phyloP scores from a whole-genome alignment of 2,329 filamentous ascomycete genomes.

The Hymenoscyphus albidus region DNA sequence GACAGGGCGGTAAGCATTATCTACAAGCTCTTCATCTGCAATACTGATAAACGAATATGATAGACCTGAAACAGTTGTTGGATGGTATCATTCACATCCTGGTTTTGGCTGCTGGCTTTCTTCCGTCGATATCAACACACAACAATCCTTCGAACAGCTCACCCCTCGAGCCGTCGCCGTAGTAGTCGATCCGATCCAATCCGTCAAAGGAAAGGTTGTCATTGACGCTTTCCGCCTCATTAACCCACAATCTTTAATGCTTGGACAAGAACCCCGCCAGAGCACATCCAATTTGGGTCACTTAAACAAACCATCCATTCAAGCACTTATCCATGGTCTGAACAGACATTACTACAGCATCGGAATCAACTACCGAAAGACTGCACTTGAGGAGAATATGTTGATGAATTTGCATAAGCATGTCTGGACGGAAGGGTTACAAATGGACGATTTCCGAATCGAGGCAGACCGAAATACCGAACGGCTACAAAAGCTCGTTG shows the following conservation, averaged over 20 bases:
- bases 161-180: slow-evolving; percentile 95
- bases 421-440: slow-evolving; percentile 94
- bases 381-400: slow-evolving; percentile 98
- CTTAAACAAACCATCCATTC: slow-evolving; percentile 99
- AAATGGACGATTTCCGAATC: slow-evolving; percentile 91
- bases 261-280: slow-evolving; percentile 95
- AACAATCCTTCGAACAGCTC: slow-evolving; percentile 99
- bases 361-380: slow-evolving; percentile 97
- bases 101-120: slow-evolving; percentile 99
- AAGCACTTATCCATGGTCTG: slow-evolving; percentile 94
- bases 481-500: slow-evolving; percentile 80
- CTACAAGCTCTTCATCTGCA: slow-evolving; percentile 9
- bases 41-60: slow-evolving; percentile 9
- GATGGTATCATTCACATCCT: slow-evolving; percentile 99
- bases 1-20: slow-evolving; percentile 71
- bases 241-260: slow-evolving; percentile 95
- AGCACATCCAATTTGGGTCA: slow-evolving; percentile 97
- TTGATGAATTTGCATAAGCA: slow-evolving; percentile 99
- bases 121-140: slow-evolving; percentile 98
- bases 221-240: slow-evolving; percentile 99
- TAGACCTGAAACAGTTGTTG: slow-evolving; percentile 93
- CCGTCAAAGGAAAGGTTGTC: slow-evolving; percentile 98
- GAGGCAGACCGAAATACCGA: slow-evolving; percentile 86
- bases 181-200: slow-evolving; percentile 97
- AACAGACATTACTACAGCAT: slow-evolving; percentile 99